phyloP scores from a whole-genome alignment of 257 asterid species.

The Craterostigma plantagineum region DNA sequence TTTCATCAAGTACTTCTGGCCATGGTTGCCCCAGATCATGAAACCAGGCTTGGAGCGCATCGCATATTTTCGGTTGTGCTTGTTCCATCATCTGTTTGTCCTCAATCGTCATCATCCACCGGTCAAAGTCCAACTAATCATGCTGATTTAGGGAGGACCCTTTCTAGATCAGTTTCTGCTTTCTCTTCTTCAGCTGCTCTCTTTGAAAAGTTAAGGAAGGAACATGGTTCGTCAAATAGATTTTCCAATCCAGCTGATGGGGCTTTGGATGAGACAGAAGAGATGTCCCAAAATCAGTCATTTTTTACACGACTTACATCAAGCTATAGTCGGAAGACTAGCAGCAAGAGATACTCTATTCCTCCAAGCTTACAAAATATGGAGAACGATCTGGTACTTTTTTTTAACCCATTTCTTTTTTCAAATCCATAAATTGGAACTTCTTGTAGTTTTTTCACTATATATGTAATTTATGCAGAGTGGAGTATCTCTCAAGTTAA shows the following conservation, averaged over 20 bases:
- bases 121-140: slow-evolving; percentile 13
- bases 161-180: slow-evolving; percentile 50
- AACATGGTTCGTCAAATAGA: slow-evolving; percentile 14
- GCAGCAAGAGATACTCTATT: slow-evolving; percentile 27
- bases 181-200: slow-evolving; percentile 61
- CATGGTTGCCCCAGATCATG: slow-evolving; percentile 60
- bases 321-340: slow-evolving; percentile 28
- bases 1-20: slow-evolving; percentile 57
- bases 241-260: slow-evolving; percentile 23
- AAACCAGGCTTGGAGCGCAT: slow-evolving; percentile 58
- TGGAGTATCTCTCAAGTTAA: slow-evolving; percentile 51
- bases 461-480: slow-evolving; percentile 26
- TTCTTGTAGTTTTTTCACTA: slow-evolving; percentile 9
- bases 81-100: slow-evolving; percentile 63
- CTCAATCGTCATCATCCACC: slow-evolving; percentile 17
- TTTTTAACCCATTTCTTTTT: background rate
- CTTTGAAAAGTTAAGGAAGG: slow-evolving; percentile 35
- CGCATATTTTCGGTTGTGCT: slow-evolving; percentile 60
- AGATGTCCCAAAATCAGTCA: slow-evolving; percentile 25
- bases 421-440: background rate
- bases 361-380: slow-evolving; percentile 18
- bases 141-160: slow-evolving; percentile 37
- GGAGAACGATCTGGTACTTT: slow-evolving; percentile 45
- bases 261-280: slow-evolving; percentile 15
- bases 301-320: slow-evolving; percentile 40